These are phyloP conservation scores for Daldinia bambusicola DNA, from an alignment of 495 filamentous ascomycete genomes.

Conservation along the genomic window DNA sequence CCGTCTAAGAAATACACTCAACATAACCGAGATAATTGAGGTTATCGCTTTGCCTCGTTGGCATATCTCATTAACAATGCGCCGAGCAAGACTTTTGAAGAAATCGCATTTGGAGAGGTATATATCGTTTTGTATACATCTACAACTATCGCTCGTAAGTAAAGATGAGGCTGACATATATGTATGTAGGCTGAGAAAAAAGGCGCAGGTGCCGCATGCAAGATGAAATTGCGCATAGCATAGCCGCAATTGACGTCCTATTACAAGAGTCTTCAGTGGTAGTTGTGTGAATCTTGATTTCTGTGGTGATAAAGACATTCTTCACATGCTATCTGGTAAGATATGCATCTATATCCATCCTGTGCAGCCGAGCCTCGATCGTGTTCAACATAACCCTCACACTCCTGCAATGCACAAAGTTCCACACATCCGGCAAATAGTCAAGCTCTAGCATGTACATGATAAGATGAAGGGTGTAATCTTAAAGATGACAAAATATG, in stretches of 20 bases:
- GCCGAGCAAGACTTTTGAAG: no score
- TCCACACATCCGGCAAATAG: not conserved
- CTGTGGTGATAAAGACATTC: not conserved
- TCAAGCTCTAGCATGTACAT: not conserved
- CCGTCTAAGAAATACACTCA: not conserved
- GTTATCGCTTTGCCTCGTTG: no score
- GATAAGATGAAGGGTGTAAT: not conserved
- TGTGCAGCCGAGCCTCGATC: not conserved
- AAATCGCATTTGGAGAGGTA: not conserved
- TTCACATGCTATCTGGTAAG: constrained; percentile 11
- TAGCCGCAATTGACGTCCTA: not conserved
- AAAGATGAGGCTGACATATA: not conserved
- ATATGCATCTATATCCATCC: no score
- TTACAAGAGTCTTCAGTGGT: not conserved
- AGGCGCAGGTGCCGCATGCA: no score
- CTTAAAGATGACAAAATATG: no score
- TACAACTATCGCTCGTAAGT: not conserved
- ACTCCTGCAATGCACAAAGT: not conserved
- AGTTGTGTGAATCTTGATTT: not conserved
- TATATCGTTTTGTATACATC: not conserved
- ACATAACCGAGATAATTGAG: not conserved
- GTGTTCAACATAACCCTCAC: not conserved
- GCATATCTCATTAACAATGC: no score
- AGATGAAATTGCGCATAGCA: not conserved
- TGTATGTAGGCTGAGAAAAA: no score